A percentile compares a stretch with the other conserved stretches of the same genome.
Conservation (phyloP, 345 rosid species). For the Bruguiera gymnorhiza region DNA sequence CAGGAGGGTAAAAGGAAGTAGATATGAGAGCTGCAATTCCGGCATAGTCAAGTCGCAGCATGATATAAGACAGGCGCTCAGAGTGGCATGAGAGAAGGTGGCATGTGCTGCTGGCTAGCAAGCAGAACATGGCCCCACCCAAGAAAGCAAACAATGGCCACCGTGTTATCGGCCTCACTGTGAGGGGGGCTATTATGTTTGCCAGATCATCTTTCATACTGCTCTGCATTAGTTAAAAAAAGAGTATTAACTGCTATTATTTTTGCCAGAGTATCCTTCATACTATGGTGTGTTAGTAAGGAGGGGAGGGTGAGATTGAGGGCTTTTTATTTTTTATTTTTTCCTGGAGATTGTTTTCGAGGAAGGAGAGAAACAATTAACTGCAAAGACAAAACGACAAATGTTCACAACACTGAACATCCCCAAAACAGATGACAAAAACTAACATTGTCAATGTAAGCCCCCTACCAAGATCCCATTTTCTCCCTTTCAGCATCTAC, state of each 20-base stretch:
- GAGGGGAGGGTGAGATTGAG: too few species aligned
- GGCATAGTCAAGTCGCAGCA: slow-evolving; percentile 88
- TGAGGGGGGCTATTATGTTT: slow-evolving; percentile 68
- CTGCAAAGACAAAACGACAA: too few species aligned
- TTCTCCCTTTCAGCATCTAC: too few species aligned
- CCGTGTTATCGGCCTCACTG: slow-evolving; percentile 71
- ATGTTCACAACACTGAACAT: too few species aligned
- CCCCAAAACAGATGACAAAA: too few species aligned
- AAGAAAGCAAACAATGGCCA: slow-evolving; percentile 93
- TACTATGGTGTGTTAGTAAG: too few species aligned
- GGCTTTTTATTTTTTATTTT: too few species aligned
- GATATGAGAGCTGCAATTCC: slow-evolving; percentile 87
- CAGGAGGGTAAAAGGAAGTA: slow-evolving; percentile 88
- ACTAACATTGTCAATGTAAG: too few species aligned
- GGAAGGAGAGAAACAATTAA: too few species aligned
- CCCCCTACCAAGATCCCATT: too few species aligned
- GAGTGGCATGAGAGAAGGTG: slow-evolving; percentile 95
- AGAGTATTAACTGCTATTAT: slow-evolving; percentile 11
- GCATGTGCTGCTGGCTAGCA: slow-evolving; percentile 84
- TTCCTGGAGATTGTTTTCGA: too few species aligned
- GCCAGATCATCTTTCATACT: slow-evolving; percentile 66
- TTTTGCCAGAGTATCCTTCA: too few species aligned
- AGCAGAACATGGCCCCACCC: slow-evolving; percentile 97
- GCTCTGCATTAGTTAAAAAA: slow-evolving; percentile 40
- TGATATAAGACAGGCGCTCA: slow-evolving; percentile 63